A percentile compares a stretch with the other conserved stretches of the same genome.
phyloP scores from a whole-genome alignment of 1,284 basidiomycete species.

The Schizophyllum commune region DNA sequence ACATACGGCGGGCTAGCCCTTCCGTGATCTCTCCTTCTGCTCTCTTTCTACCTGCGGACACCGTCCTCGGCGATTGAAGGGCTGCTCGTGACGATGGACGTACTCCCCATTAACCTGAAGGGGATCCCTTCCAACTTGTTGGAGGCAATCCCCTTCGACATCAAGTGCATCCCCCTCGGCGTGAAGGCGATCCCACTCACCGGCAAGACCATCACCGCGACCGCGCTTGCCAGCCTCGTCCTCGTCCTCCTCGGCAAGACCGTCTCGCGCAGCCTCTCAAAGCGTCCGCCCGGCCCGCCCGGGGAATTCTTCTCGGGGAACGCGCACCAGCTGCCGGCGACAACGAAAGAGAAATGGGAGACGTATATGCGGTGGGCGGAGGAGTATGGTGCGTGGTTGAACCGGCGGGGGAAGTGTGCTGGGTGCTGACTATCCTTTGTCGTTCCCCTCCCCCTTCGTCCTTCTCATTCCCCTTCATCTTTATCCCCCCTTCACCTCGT shows the following conservation, averaged over 20 bases:
- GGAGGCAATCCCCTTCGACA: background rate
- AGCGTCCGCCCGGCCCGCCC: conserved; percentile 7
- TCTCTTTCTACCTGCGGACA: too few species aligned
- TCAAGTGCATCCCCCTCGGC: background rate
- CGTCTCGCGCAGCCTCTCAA: background rate
- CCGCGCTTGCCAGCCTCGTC: background rate
- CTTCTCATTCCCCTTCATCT: too few species aligned
- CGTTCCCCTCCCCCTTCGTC: too few species aligned
- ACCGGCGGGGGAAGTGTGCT: too few species aligned
- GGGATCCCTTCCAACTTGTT: too few species aligned
- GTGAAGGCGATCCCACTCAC: background rate
- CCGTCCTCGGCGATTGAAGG: too few species aligned
- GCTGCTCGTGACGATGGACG: too few species aligned
- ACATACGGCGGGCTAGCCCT: too few species aligned
- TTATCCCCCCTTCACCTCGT: too few species aligned
- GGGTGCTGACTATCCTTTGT: too few species aligned
- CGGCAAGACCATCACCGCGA: background rate
- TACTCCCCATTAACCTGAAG: too few species aligned
- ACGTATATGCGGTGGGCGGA: conserved; percentile 11
- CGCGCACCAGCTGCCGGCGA: conserved; percentile 8
- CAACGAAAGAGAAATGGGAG: conserved; percentile 7
- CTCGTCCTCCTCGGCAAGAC: background rate
- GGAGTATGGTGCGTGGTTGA: conserved; percentile 9
- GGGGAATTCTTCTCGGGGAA: conserved; percentile 6
- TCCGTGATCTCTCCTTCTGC: too few species aligned